Conservation (phyloP, 2,329 filamentous ascomycete genomes). For the Orbilia quercus region DNA sequence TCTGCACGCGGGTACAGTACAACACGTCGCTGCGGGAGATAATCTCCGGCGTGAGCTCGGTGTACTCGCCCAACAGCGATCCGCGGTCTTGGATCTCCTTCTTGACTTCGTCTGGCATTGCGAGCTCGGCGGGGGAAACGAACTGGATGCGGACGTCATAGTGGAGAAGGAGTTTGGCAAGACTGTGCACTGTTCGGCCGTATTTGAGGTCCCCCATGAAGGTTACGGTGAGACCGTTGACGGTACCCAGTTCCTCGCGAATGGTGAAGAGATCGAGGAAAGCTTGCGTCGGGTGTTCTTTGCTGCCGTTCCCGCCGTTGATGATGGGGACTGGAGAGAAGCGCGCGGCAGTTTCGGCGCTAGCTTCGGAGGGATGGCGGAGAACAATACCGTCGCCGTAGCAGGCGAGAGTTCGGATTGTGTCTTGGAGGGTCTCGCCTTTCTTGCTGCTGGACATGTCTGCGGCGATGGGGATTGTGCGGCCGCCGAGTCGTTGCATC, state of each 20-base stretch:
- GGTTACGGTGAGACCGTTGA: conserved; percentile 94
- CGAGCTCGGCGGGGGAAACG: conserved; percentile 81
- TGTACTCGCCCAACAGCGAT: conserved; percentile 80
- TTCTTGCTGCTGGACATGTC: conserved; percentile 89
- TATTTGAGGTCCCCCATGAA: conserved; percentile 94
- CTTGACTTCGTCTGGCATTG: conserved; percentile 79
- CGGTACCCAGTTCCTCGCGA: conserved; percentile 93
- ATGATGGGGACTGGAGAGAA: conserved; percentile 92
- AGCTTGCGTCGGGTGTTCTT: conserved; percentile 96
- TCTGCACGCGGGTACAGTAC: conserved; percentile 96
- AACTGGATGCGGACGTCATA: conserved; percentile 96
- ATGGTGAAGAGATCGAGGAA: conserved; percentile 99
- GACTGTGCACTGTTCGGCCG: conserved; percentile 92
- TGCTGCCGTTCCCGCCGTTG: conserved; percentile 92
- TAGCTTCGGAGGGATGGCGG: conserved; percentile 85
- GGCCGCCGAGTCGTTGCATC: conserved; percentile 96
- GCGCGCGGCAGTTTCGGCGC: conserved; percentile 83
- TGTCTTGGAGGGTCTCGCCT: conserved; percentile 93
- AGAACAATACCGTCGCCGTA: conserved; percentile 97
- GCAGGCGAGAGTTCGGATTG: conserved; percentile 89
- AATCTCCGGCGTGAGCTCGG: conserved; percentile 85
- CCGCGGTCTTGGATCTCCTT: conserved; percentile 77
- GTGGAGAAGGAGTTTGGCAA: conserved; percentile 91
- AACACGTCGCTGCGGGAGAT: conserved; percentile 87
- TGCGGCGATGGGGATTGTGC: conserved; percentile 83